Evolutionary conservation across 768 basidiomycete genomes (phyloP), one percentile per base, ranked within the genome.

Genomic region (Boletus vermiculosoides): DNA sequence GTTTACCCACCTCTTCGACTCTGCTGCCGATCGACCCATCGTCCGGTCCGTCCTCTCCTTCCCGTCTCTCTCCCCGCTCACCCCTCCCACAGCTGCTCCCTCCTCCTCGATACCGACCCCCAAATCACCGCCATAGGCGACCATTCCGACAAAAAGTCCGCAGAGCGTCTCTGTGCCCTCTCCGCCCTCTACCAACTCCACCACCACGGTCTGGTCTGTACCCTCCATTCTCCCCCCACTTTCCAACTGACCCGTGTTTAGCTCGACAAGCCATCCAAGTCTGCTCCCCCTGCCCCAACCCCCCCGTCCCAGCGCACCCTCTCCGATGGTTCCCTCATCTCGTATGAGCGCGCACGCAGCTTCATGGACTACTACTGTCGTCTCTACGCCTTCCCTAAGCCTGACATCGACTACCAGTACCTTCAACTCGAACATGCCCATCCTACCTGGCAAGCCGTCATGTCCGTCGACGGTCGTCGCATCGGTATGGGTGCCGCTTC

Each of bases 301-400:
- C 55, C 60, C 12, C 25, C 59, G 0, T 50, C 56, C 2, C 67
- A 71, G 16, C 74, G 75, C 33, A 67, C 63, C 8, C 66, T 94
- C 12, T 82, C 85, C 3, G 88, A 93, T 64, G 84, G 85, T 25
- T 78, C 83, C 12, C 64, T 73, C 22, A 81, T 94, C 59, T 75
- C 75, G 8, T 86, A 86, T 50, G 90, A 92, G 50, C 80, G 81
- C 50, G 92, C 93, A 4, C 84, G 88, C 48, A 84, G 82, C 57
- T 98, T 98, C 77, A 94, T 97, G 88, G 94, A 95, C 60, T 98
- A 90, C 70, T 98, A 98, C 65, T 96, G 94, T 68, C 82, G 85
- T 45, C 79, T 84, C 36, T 97, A 85, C 69, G 75, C 76, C 25
- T 94, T 94, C 65, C 77, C 80, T 11, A 83, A 81, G 59, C 92